phyloP scores from a whole-genome alignment of 805 yeast genomes.

The Monosporozyma siamensis region DNA sequence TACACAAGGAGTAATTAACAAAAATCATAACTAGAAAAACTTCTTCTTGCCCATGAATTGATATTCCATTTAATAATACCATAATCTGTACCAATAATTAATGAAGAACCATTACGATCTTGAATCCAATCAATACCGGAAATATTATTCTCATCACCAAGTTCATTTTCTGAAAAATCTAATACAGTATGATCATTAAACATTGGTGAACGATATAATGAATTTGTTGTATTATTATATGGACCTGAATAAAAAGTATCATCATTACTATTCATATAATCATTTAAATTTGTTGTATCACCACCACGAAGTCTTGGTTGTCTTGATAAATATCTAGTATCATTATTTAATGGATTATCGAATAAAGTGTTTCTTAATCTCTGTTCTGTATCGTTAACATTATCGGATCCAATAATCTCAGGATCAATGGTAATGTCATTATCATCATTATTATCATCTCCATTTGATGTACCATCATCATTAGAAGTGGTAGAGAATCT shows the following conservation, averaged over 20 bases:
- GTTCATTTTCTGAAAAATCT: constrained; percentile 11
- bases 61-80: constrained; percentile 66
- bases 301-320: neutral
- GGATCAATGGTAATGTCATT: constrained; percentile 8
- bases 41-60: constrained; percentile 53
- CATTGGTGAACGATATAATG: neutral
- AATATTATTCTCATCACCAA: constrained; percentile 38
- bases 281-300: neutral
- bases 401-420: neutral
- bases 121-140: constrained; percentile 54
- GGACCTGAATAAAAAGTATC: constrained; percentile 1
- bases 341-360: neutral
- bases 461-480: constrained; percentile 11
- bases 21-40: constrained; percentile 47
- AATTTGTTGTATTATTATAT: neutral
- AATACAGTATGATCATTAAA: neutral
- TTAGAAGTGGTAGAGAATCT: constrained; percentile 23
- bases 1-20: constrained; percentile 30
- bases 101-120: constrained; percentile 40
- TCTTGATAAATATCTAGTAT: neutral
- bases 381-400: neutral
- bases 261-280: constrained; percentile 1
- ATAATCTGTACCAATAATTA: constrained; percentile 54
- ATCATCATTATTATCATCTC: constrained; percentile 8
- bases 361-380: neutral